Evolutionary conservation across 2,329 filamentous ascomycete genomes (phyloP), one percentile per base, ranked within the genome.

Genomic region (Colletotrichum plurivorum): DNA sequence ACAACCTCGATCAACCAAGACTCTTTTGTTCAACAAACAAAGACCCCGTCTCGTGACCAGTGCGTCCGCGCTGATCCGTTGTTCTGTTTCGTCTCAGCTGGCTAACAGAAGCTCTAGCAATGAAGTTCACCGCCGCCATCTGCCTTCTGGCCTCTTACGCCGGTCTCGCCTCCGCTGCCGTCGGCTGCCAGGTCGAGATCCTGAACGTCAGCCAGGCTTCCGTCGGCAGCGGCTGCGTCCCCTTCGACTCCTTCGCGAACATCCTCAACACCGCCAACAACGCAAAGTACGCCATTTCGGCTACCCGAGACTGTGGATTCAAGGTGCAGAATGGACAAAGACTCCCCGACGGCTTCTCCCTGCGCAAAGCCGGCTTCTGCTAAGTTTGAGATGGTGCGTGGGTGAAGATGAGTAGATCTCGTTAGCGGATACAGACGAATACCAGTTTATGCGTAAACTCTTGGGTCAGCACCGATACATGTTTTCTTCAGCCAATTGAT

Each of bases 341-440:
- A 3, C 20, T 55, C 13, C 41, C 57, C 18, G 43, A 49, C n/a
- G 48, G 46, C 10, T 66, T 60, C 39, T 49, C 55, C 49, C 7
- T 66, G 15, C 63, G 63, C 48, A 54, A 13, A 20, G 36, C 20
- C 5, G 62, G 62, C 20, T 64, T 16, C 18, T 64, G 62, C 31
- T 58, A 16, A 53, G 4, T 10, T 13, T 16, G 25, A 16, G 15
- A 2, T 15, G 9, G 18, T 55, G 12, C 5, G 39, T 20, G 31
- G 52, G 16, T 13, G 27, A 10, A 15, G n/a, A 31, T 55, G 15
- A 1, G 41, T 16, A 3, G 41, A 15, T n/a, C 15, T 16, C 13
- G 6, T 15, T n/a, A 15, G 16, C 4, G 41, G 5, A 43, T 18
- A n/a, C 4, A 22, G 18, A 49, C 4, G 46, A 48, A 20, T 18